These are phyloP conservation scores for Colletotrichum coccodes DNA, from an alignment of 2,329 filamentous ascomycete genomes.

Conservation along the genomic window DNA sequence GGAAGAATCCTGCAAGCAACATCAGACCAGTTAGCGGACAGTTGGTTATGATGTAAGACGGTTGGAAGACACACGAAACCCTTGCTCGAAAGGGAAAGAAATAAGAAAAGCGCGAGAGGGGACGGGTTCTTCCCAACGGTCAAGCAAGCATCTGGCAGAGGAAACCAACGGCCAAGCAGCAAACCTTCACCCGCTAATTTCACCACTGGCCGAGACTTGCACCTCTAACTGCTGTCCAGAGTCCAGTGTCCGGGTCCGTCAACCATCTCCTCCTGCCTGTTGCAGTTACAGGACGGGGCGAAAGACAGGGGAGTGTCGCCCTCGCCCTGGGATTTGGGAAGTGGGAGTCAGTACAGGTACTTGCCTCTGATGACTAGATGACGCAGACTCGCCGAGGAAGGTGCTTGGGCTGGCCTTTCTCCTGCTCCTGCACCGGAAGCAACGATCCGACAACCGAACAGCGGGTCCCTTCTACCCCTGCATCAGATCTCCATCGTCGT, in stretches of 20 bases:
- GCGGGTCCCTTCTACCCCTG: constrained; percentile 14
- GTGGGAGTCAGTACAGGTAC: not conserved
- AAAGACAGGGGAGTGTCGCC: not conserved
- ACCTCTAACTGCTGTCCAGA: not conserved
- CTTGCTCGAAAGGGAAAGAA: constrained; percentile 9
- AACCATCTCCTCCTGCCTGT: not conserved
- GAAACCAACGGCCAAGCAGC: not conserved
- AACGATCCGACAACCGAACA: constrained; percentile 26
- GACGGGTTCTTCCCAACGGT: not conserved
- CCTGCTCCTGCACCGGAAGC: constrained; percentile 11
- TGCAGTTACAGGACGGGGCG: not conserved
- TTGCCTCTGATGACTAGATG: not conserved
- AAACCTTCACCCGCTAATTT: not conserved
- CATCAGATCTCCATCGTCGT: constrained; percentile 26
- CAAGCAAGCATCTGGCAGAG: not conserved
- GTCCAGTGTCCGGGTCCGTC: not conserved
- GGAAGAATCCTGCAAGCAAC: not conserved
- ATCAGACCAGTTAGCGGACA: not conserved
- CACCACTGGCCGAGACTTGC: not conserved
- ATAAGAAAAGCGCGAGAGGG: constrained; percentile 6
- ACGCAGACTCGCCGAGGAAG: not conserved
- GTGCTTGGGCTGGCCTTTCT: not conserved
- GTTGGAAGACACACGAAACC: constrained; percentile 13
- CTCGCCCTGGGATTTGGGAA: not conserved
- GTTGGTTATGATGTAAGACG: constrained; percentile 10